phyloP scores from a whole-genome alignment of 163 green algal species.

The Prototheca cutis region DNA sequence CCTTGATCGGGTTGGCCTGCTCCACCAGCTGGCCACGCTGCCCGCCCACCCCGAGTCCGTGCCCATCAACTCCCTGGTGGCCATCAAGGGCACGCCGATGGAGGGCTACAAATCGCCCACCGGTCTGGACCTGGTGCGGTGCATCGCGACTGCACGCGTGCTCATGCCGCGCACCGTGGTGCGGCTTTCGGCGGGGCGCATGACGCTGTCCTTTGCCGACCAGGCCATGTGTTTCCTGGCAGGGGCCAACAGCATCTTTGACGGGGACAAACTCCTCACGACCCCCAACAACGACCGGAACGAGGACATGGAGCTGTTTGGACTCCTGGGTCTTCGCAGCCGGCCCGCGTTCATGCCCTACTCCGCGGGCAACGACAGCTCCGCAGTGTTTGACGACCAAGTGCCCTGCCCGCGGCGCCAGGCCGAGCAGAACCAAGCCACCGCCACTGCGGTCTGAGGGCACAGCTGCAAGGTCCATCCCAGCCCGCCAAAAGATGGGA shows the following conservation, averaged over 20 bases:
- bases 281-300: conserved; percentile 90
- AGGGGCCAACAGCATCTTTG: conserved; percentile 97
- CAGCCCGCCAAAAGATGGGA: too few species aligned
- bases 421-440: too few species aligned
- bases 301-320: conserved; percentile 79
- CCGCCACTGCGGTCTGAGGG: too few species aligned
- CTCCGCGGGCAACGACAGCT: conserved; percentile 36
- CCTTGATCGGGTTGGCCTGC: conserved; percentile 73
- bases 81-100: conserved; percentile 76
- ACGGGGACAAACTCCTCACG: conserved; percentile 97
- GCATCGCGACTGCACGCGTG: conserved; percentile 88
- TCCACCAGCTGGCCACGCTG: conserved; percentile 91
- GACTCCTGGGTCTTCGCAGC: conserved; percentile 59
- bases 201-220: conserved; percentile 72
- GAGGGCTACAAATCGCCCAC: conserved; percentile 46
- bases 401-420: too few species aligned
- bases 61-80: conserved; percentile 92
- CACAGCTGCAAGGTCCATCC: too few species aligned
- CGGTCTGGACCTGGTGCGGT: conserved; percentile 79
- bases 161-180: conserved; percentile 93
- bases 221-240: conserved; percentile 90
- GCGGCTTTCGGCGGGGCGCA: conserved; percentile 80
- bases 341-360: conserved; percentile 80
- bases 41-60: conserved; percentile 94
- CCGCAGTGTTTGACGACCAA: neutral